A percentile compares a stretch with the other conserved stretches of the same genome.
Evolutionary conservation across 192 early-diverging fungal genomes (phyloP).

Genomic region (Obelidium mucronatum): DNA sequence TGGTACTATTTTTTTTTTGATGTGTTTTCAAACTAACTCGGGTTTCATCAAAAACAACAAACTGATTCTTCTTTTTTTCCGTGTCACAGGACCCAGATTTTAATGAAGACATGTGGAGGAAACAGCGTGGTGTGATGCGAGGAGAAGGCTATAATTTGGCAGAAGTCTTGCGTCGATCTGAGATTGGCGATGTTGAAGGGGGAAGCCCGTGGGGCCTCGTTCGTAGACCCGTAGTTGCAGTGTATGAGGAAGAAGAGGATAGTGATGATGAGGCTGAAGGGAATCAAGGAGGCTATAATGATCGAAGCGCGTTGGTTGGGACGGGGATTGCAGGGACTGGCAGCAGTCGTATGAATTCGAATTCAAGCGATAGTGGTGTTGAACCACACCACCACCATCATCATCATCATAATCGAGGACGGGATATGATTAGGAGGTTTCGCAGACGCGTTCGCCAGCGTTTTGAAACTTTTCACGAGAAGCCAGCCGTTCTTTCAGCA

Average conservation of each 20-base stretch:
- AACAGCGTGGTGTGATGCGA: constrained; percentile 82
- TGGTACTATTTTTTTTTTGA: background rate
- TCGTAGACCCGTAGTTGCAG: constrained; percentile 52
- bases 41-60: background rate
- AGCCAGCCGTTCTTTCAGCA: constrained; percentile 52
- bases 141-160: constrained; percentile 89
- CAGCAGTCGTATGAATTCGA: constrained; percentile 13
- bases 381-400: too few relatives aligned
- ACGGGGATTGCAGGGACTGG: constrained; percentile 8
- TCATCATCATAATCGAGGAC: too few relatives aligned
- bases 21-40: background rate
- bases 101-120: constrained; percentile 78
- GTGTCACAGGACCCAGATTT: constrained; percentile 72
- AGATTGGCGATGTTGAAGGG: constrained; percentile 14
- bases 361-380: too few relatives aligned
- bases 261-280: constrained; percentile 33
- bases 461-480: constrained; percentile 60
- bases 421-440: constrained; percentile 39
- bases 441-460: constrained; percentile 49
- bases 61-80: too few relatives aligned
- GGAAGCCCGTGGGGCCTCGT: constrained; percentile 55
- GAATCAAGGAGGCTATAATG: constrained; percentile 32
- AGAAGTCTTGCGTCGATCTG: constrained; percentile 65
- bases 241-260: constrained; percentile 58
- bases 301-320: constrained; percentile 22